Conservation (phyloP, 2,329 filamentous ascomycete genomes). For the Drechslerella stenobrocha region DNA sequence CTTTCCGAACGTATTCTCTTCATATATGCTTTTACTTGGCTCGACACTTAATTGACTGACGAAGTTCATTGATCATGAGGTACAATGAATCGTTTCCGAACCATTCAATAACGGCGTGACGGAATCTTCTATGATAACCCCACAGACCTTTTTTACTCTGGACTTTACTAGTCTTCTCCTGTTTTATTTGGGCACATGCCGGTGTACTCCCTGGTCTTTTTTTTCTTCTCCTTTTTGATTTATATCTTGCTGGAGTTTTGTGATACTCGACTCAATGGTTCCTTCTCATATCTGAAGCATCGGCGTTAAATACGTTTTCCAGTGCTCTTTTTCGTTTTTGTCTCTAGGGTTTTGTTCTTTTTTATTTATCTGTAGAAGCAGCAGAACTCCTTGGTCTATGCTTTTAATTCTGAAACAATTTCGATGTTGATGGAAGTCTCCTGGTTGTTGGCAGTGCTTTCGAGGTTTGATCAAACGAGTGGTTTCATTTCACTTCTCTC, state of each 20-base stretch:
- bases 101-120: conserved; percentile 24
- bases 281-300: neutral
- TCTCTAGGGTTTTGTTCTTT: neutral
- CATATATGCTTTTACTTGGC: conserved; percentile 10
- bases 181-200: neutral
- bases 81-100: conserved; percentile 47
- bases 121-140: conserved; percentile 3
- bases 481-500: neutral
- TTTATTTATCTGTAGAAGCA: neutral
- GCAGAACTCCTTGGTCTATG: neutral
- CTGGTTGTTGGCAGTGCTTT: neutral
- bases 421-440: conserved; percentile 5
- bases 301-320: neutral
- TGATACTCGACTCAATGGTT: neutral
- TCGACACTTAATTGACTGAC: conserved; percentile 20
- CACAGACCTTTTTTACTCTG: conserved; percentile 19
- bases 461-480: neutral
- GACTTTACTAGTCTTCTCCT: conserved; percentile 3
- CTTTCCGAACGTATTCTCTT: conserved; percentile 3
- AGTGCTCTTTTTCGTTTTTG: neutral
- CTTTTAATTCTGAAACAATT: neutral
- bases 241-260: conserved; percentile 23
- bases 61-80: conserved; percentile 46
- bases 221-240: conserved; percentile 12
- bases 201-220: neutral